phyloP scores from a whole-genome alignment of 225 moss, liverwort and hornwort species.

The Lunularia cruciata region DNA sequence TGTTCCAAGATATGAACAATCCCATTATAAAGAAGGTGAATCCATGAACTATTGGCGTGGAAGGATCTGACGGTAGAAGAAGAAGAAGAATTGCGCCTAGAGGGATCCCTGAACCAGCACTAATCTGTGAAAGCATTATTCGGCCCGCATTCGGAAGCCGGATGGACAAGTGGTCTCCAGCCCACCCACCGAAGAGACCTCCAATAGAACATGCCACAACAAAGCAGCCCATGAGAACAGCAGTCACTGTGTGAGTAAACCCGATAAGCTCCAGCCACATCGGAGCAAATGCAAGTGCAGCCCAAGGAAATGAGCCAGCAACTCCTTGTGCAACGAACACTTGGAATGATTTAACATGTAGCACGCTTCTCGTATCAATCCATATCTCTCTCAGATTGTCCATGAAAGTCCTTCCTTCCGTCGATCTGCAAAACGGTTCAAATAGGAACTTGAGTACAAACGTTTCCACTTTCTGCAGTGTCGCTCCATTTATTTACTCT shows the following conservation, averaged over 20 bases:
- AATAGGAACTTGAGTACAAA: too few species aligned
- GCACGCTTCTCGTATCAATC: constrained; percentile 66
- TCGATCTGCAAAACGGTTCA: constrained; percentile 34
- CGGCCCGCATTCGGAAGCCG: constrained; percentile 77
- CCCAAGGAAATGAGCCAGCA: constrained; percentile 83
- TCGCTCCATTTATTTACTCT: too few species aligned
- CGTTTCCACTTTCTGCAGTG: too few species aligned
- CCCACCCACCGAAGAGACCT: constrained; percentile 70
- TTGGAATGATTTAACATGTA: constrained; percentile 80
- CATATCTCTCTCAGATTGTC: constrained; percentile 60
- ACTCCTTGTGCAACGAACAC: constrained; percentile 90
- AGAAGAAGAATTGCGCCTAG: constrained; percentile 70
- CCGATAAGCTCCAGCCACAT: constrained; percentile 95
- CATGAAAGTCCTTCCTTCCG: constrained; percentile 26
- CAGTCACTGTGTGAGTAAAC: constrained; percentile 71
- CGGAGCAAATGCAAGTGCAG: constrained; percentile 77
- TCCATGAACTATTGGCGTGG: constrained; percentile 58
- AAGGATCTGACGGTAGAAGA: constrained; percentile 58
- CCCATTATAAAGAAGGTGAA: constrained; percentile 64
- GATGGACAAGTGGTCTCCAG: constrained; percentile 74
- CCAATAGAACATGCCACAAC: constrained; percentile 68
- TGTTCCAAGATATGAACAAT: constrained; percentile 76
- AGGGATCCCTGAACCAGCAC: constrained; percentile 75
- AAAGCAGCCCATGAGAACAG: constrained; percentile 70
- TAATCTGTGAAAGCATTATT: constrained; percentile 93